Evolutionary conservation across 805 yeast genomes (phyloP).

Genomic region (Citeromyces matritensis): DNA sequence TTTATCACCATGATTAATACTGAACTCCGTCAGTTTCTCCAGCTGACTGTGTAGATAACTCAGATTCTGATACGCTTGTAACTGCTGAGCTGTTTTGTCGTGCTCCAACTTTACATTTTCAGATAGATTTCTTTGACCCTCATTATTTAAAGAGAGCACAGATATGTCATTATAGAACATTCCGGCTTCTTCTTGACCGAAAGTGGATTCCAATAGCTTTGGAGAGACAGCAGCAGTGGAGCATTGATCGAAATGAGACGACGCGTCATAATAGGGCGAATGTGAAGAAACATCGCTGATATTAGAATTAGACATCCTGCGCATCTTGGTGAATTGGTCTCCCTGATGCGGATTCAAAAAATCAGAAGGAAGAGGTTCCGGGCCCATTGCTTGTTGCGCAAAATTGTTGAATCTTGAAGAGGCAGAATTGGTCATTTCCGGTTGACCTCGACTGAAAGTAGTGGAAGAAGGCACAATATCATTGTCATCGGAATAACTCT

Average conservation of each 20-base stretch:
- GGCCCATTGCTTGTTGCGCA: too few species aligned
- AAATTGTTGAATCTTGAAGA: too few species aligned
- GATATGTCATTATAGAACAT: slow-evolving; percentile 6
- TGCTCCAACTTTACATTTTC: slow-evolving; percentile 1
- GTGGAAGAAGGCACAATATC: too few species aligned
- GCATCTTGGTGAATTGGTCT: slow-evolving; percentile 6
- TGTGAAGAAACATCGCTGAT: slow-evolving; percentile 10
- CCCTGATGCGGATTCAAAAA: slow-evolving; percentile 2
- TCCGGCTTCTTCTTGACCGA: slow-evolving; percentile 6
- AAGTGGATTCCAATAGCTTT: slow-evolving; percentile 1
- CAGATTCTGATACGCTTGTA: slow-evolving; percentile 5
- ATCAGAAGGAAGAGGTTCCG: too few species aligned
- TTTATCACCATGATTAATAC: slow-evolving; percentile 6
- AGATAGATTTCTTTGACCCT: slow-evolving; percentile 1
- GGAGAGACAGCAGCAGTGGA: slow-evolving; percentile 7
- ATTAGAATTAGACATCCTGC: slow-evolving; percentile 5
- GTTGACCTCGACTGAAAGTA: too few species aligned
- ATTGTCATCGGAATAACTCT: too few species aligned
- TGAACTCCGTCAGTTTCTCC: slow-evolving; percentile 9
- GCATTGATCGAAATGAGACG: slow-evolving; percentile 8
- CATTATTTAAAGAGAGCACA: slow-evolving; percentile 7
- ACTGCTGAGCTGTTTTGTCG: slow-evolving; percentile 1
- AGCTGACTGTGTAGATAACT: slow-evolving; percentile 3
- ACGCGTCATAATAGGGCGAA: slow-evolving; percentile 12
- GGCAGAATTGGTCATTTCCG: too few species aligned